Base-by-base conservation (phyloP, 2,329 filamentous ascomycete species). In the Aspergillaceae sp. region DNA sequence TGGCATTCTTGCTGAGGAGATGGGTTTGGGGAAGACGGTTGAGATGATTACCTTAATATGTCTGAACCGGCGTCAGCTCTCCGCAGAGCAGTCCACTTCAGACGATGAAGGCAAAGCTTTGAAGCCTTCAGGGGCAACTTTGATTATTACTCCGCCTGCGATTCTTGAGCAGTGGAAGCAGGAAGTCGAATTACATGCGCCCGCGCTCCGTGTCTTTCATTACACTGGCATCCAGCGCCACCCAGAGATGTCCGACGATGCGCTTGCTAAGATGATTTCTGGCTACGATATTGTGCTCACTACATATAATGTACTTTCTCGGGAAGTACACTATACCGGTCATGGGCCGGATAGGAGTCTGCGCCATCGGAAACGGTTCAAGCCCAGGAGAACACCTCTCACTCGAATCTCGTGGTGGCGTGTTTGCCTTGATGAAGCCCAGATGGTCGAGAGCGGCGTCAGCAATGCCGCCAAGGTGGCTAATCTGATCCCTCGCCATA, bases 361-460 rank as follows among this genome's bases (percentile, higher is more conserved):
- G 43, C 78, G 83, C 5, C 66, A 74, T 41, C 74, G 77, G 45
- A 80, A 83, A 55, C 80, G 78, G 46, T 84, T 86, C 46, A 74
- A 81, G 49, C 76, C 82, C 29, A 75, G 77, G 2, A 82, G 75
- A 43, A 92, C 87, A 4, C 90, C 90, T 0, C 72, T 97, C 5
- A 81, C 90, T 7, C 79, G 86, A 54, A 79, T 96, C 11, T 80
- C 76, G 1, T 97, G 88, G 89, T 96, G 89, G 88, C 78, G 91
- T 37, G 79, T 94, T 1, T 80, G 77, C 56, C 69, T 83, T 28
- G 79, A 83, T 54, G 79, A 73, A 56, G 71, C 91, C 0, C 92
- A 98, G 60, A 94, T 95, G 85, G 82, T 97, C 37, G 91, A 97
- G 62, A 91, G 80, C 53, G 88, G 89, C 32, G 82, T 94, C 3